Conservation (phyloP, 192 early-diverging fungal species). For the Kickxella alabastrina region DNA sequence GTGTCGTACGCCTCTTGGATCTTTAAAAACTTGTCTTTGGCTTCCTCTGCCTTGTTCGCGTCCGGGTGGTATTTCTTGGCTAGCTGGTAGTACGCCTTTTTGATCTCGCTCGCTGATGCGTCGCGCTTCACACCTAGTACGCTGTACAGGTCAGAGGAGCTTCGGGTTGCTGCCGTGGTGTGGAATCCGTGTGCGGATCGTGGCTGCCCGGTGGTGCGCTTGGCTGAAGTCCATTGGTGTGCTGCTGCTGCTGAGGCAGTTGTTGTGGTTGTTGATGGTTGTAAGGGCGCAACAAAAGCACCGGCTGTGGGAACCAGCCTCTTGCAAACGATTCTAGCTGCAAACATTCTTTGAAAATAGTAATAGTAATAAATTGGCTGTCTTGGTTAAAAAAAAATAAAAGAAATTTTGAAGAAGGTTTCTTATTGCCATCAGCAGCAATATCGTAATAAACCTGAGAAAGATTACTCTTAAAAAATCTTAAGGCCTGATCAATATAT, state of each 20-base stretch:
- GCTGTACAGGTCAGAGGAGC: slow-evolving; percentile 78
- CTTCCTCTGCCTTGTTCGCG: slow-evolving; percentile 86
- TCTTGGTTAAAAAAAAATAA: neutral
- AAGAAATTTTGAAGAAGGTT: neutral
- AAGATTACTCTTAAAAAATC: no score
- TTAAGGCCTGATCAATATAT: no score
- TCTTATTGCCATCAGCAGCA: neutral
- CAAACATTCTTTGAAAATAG: no score
- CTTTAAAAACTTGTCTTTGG: slow-evolving; percentile 96
- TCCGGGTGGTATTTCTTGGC: slow-evolving; percentile 98
- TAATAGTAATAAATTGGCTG: neutral
- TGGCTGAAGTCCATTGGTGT: no score
- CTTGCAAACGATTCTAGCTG: neutral
- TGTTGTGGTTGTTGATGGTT: no score
- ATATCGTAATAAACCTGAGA: neutral
- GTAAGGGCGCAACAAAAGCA: no score
- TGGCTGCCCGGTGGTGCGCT: no score
- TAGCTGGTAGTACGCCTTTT: slow-evolving; percentile 94
- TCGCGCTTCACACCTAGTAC: slow-evolving; percentile 78
- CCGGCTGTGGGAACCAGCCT: no score
- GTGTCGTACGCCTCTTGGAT: slow-evolving; percentile 98
- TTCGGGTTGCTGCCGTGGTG: slow-evolving; percentile 7
- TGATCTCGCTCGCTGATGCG: slow-evolving; percentile 83
- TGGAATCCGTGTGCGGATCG: slow-evolving; percentile 39
- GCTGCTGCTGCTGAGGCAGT: no score